Evolutionary conservation across 352 stramenopile species (phyloP), one percentile per base, ranked within the genome.

Genomic region (Phytopythium aichiense): DNA sequence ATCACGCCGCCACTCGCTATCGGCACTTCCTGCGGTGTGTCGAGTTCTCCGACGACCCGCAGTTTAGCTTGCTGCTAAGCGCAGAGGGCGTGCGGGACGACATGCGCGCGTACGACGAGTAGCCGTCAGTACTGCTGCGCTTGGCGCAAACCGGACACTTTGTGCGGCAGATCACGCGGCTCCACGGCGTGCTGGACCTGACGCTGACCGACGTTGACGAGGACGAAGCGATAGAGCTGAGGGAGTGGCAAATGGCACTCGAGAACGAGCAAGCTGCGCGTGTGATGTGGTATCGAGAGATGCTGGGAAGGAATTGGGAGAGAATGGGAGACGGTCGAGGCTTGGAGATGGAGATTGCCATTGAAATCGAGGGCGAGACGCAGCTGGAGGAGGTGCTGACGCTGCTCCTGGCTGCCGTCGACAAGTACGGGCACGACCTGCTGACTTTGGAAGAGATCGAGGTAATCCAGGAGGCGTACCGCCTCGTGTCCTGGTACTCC

Each of bases 61-160:
- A 20, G 22, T 49, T 49, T 5, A 22, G 42, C 7, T 22, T 49
- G 42, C 11, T 49, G n/a, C 42, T 40, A 7, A 46, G 18, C 30
- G 51, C 20, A 8, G 51, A 42, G 31, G 25, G 51, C 30, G 25
- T 57, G 30, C 13, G 51, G 0, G 51, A 57, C 51, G 51, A 57
- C 6, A 45, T 57, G 30, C 31, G 31, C 15, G 31, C 51, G 30
- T 57, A 20, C 20, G 51, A 57, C 18, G 51, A 57, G 30, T 7
- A 57, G 31, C 4, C 51, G 5, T 57, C 31, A 31, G 9, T n/a
- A 20, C 31, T 57, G 2, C 30, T 57, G 31, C 31, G 18, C 12
- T 18, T 57, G 30, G 51, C 51, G 31, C 25, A 57, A 31, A 57
- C 51, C 13, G 51, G 51, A 1, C 51, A 45, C 30, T 45, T 57